Base-by-base conservation (phyloP, 2,329 filamentous ascomycete genomes). In the Stenocarpella maydis region DNA sequence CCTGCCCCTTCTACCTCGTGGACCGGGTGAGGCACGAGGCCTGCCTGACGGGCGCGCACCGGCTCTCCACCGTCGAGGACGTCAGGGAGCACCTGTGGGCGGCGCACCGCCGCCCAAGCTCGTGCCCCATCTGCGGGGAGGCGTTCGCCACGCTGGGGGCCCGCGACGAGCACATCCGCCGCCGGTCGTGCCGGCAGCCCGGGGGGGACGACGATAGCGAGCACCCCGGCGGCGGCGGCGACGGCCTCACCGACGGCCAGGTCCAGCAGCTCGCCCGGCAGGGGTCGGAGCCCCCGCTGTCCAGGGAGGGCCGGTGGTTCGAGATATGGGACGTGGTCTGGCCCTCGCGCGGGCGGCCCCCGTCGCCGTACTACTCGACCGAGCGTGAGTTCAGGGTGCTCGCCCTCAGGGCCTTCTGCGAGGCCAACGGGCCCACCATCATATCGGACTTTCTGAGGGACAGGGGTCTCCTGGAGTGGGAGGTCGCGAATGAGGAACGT, bases 371-470 rank as follows among this genome's bases (percentile, higher is more conserved):
- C 21, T 64, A 50, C 9, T 49, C 60, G 15, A 64, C 1, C 4
- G 2, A 24, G 17, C 19, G 24, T 19, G 60, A 64, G 6, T 50
- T 49, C 7, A n/a, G 28, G 8, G n/a, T 64, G 0, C 31, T 37
- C 12, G 43, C 45, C 19, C 47, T 64, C 2, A 24, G 60, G 43
- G 7, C 9, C 2, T 64, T 64, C 15, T 41, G 31, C n/a, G 43
- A 39, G 4, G 4, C 3, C 4, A 24, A 64, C 2, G 60, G 60
- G 1, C 60, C 10, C 3, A 26, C 21, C 8, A 64, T 64, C 21
- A 64, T 64, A 21, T 64, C 43, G 3, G 60, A 50, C 15, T 52
- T 64, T 8, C 45, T 64, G 12, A 50, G 24, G n/a, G 47, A 50
- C 14, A 64, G n/a, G 9, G n/a, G 5, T 8, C 60, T 50, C 9